Evolutionary conservation across 2,329 filamentous ascomycete species (phyloP), one percentile per base, ranked within the genome.

Genomic region (Cladobotryum mycophilum): DNA sequence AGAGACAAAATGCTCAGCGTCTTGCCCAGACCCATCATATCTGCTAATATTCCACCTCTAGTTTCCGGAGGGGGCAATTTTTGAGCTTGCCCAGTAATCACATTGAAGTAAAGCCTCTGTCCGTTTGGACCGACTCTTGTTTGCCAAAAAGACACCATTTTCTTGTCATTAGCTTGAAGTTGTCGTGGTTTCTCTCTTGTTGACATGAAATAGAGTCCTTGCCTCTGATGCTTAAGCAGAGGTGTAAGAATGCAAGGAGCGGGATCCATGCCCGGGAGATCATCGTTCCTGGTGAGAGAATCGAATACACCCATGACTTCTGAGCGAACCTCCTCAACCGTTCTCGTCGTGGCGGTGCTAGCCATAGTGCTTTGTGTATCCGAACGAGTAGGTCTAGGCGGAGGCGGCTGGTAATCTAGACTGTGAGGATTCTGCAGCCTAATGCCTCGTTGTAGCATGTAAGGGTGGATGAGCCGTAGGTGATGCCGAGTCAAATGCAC

Each of bases 11-110:
- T 85, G 62, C 89, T 95, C 46, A 99, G 67, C 0, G 88, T 91
- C 68, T 92, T 93, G 8, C 88, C 88, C n/a, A 92, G 72, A 22
- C 88, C 88, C 88, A 93, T 93, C 82, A 91, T 89, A 64, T 92
- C 88, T 13, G 87, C 88, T 17, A 92, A 70, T 35, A 92, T 83
- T 3, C 88, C 88, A 25, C 88, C 88, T 9, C 83, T 73, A 1
- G 84, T 82, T 58, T 89, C 81, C 1, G 79, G 74, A 1, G 88
- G 88, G 48, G 79, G 76, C 41, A 76, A 68, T 17, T 70, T 70
- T 56, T 82, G 74, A 30, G 80, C 76, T 41, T 85, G 77, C 1
- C 86, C 86, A 11, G 89, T 96, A 59, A 99, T 91, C 51, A 96
- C 82, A 59, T 99, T 93, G 60, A 85, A 81, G 65, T 86, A 96